Evolutionary conservation across 306 rosid species (phyloP).

Genomic region (Prunus fruticosa): DNA sequence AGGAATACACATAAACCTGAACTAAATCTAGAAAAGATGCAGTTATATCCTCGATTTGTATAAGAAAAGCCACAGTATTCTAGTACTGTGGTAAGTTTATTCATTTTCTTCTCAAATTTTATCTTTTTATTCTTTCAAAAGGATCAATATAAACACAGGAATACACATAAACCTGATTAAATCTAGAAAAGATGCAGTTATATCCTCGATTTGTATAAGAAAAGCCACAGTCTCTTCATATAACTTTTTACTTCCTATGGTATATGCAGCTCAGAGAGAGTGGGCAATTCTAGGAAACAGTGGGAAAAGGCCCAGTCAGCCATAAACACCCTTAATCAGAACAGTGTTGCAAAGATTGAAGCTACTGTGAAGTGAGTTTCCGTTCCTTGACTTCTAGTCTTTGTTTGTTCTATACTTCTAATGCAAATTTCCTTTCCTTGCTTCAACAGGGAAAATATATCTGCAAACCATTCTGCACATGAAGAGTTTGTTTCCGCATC

Average conservation of each 20-base stretch:
- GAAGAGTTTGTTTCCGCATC: constrained; percentile 53
- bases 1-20: not conserved
- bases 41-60: not conserved
- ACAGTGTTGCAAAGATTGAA: constrained; percentile 45
- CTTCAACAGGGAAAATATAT: constrained; percentile 51
- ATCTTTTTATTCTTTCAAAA: not conserved
- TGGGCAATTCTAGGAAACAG: constrained; percentile 45
- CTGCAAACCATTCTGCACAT: constrained; percentile 39
- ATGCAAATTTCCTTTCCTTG: not conserved
- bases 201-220: not conserved
- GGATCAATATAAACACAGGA: no score
- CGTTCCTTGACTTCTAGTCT: constrained; percentile 6
- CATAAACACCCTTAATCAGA: constrained; percentile 41
- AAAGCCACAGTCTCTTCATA: not conserved
- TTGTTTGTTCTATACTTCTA: not conserved
- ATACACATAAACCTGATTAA: not conserved
- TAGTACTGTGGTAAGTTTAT: constrained; percentile 54
- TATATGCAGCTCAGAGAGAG: constrained; percentile 64
- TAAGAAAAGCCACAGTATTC: not conserved
- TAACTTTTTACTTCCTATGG: constrained; percentile 8
- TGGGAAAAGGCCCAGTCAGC: constrained; percentile 63
- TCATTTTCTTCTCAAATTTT: not conserved
- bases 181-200: not conserved
- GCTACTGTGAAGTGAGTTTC: constrained; percentile 62
- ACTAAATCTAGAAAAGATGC: not conserved